Evolutionary conservation across 225 moss, liverwort and hornwort species (phyloP).

Genomic region (Marchantia paleacea): DNA sequence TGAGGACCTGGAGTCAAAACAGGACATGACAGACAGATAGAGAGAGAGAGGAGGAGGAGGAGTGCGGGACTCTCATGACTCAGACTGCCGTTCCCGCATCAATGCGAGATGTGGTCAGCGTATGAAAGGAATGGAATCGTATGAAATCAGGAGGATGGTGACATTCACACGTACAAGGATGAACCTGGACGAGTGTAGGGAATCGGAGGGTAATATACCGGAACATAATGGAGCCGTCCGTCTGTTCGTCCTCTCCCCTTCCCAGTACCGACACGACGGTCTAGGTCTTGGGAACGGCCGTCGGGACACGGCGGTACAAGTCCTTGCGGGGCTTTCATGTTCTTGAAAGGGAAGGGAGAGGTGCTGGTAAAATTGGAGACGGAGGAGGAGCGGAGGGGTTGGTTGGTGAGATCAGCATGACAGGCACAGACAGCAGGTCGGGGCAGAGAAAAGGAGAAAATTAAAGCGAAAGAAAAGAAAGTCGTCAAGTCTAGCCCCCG

Average conservation of each 20-base stretch:
- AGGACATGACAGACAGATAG: too few species aligned
- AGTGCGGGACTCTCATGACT: too few species aligned
- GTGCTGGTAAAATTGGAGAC: background rate
- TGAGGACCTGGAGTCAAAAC: too few species aligned
- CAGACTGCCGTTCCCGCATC: too few species aligned
- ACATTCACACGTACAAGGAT: too few species aligned
- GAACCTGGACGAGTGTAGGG: too few species aligned
- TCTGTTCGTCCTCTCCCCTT: background rate
- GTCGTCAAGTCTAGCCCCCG: background rate
- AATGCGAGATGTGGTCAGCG: too few species aligned
- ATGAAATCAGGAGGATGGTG: too few species aligned
- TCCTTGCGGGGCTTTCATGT: background rate
- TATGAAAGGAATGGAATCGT: too few species aligned
- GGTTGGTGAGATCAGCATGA: slow-evolving; percentile 17
- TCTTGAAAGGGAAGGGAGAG: background rate
- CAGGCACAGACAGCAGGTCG: background rate
- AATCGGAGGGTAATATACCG: background rate
- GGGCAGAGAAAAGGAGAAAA: background rate
- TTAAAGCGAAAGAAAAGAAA: background rate
- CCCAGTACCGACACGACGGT: slow-evolving; percentile 4
- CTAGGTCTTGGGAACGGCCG: slow-evolving; percentile 1
- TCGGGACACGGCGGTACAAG: background rate
- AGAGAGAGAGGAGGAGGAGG: too few species aligned
- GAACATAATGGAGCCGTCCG: background rate
- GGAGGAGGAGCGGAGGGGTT: background rate